Conservation (phyloP, 371 early-diverging fungal species). For the Mucor sp. region DNA sequence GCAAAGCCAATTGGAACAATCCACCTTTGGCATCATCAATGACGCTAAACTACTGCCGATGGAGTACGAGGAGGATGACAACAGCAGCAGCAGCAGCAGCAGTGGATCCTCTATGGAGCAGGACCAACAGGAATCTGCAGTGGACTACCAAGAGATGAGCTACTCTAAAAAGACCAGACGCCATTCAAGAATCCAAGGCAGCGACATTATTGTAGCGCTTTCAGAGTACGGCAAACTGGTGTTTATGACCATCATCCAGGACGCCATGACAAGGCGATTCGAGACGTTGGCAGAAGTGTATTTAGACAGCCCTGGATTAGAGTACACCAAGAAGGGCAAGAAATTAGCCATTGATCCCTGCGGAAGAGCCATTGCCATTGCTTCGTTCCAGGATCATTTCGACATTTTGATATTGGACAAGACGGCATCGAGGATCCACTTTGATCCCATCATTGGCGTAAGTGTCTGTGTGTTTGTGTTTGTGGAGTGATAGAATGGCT, state of each 20-base stretch:
- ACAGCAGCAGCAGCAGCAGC: constrained; percentile 4
- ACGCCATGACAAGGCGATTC: constrained; percentile 26
- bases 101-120: background rate
- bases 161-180: constrained; percentile 20
- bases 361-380: constrained; percentile 43
- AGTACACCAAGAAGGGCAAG: constrained; percentile 36
- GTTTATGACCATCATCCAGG: constrained; percentile 26
- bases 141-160: background rate
- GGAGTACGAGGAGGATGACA: constrained; percentile 4
- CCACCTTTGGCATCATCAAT: constrained; percentile 33
- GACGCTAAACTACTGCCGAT: constrained; percentile 29
- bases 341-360: constrained; percentile 48
- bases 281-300: constrained; percentile 39
- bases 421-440: constrained; percentile 26
- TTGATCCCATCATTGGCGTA: constrained; percentile 44
- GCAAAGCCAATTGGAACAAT: constrained; percentile 28
- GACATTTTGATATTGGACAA: constrained; percentile 40
- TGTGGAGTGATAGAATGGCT: background rate
- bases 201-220: constrained; percentile 36
- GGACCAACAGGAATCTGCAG: background rate
- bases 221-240: constrained; percentile 49
- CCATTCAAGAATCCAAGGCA: constrained; percentile 31
- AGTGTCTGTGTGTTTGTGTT: background rate
- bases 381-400: constrained; percentile 42
- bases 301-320: constrained; percentile 39